Percentiles rank a stretch among this genome's conserved stretches.
Conservation (phyloP, 176 grass and related monocot genomes). For the Puya raimondii region DNA sequence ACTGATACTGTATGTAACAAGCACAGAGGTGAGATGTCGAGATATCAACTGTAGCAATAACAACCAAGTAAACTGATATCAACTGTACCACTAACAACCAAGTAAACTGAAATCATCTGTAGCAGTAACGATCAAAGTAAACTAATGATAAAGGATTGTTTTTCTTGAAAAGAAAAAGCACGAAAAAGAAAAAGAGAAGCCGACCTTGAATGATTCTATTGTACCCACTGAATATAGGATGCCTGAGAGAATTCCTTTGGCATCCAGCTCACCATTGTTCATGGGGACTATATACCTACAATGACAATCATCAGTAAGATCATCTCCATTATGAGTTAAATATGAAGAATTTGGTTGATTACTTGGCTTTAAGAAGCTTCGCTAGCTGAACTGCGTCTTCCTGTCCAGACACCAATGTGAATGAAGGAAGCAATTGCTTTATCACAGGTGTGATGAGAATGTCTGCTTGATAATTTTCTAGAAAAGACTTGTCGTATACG, state of each 20-base stretch:
- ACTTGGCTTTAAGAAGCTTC: slow-evolving; percentile 48
- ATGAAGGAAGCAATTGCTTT: slow-evolving; percentile 70
- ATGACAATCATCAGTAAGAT: slow-evolving; percentile 5
- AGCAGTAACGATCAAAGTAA: not conserved
- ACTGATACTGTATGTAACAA: no score
- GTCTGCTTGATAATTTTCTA: slow-evolving; percentile 44
- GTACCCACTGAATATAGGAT: slow-evolving; percentile 45
- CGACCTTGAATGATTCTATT: slow-evolving; percentile 48
- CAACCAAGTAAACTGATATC: no score
- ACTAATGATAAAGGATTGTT: not conserved
- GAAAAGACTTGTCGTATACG: slow-evolving; percentile 47
- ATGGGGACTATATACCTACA: slow-evolving; percentile 72
- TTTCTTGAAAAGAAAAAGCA: not conserved
- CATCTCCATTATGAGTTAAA: not conserved
- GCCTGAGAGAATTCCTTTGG: slow-evolving; percentile 41
- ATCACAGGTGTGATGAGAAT: slow-evolving; percentile 76
- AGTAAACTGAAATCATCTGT: not conserved
- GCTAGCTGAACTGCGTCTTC: slow-evolving; percentile 79
- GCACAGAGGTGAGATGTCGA: no score
- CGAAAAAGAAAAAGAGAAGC: not conserved
- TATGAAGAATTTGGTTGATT: not conserved
- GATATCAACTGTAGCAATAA: no score
- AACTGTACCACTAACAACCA: no score
- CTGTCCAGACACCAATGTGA: slow-evolving; percentile 88
- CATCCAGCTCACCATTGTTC: slow-evolving; percentile 76